Percentiles rank a stretch among this genome's conserved stretches.
Evolutionary conservation across 257 asterid species (phyloP).

Genomic region (Penstemon barbatus): DNA sequence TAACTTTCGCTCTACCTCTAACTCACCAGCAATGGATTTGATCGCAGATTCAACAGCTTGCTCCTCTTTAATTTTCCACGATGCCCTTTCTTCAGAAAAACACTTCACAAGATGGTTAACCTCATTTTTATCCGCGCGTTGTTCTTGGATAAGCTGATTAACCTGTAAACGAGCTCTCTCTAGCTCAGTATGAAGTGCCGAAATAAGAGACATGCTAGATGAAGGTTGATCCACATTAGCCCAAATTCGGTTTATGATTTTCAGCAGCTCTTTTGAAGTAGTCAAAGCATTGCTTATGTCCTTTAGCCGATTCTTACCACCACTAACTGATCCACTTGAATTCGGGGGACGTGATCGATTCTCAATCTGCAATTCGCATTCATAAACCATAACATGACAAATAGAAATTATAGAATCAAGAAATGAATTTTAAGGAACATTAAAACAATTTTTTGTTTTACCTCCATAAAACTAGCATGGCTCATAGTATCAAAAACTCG

Average conservation of each 20-base stretch:
- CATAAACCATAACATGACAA: background rate
- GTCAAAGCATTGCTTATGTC: conserved; percentile 83
- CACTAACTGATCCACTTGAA: conserved; percentile 52
- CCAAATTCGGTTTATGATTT: conserved; percentile 84
- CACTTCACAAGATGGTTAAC: conserved; percentile 66
- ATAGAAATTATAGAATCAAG: background rate
- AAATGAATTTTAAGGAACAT: background rate
- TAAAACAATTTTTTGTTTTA: conserved; percentile 22
- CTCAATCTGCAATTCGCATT: conserved; percentile 59
- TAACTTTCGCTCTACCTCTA: conserved; percentile 72
- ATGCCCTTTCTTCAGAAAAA: conserved; percentile 81
- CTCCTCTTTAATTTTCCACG: conserved; percentile 70
- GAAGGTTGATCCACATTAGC: conserved; percentile 77
- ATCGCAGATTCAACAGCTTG: conserved; percentile 65
- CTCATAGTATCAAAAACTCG: conserved; percentile 64
- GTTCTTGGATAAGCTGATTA: conserved; percentile 80
- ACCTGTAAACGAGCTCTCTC: conserved; percentile 91
- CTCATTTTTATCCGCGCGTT: conserved; percentile 56
- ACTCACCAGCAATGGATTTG: conserved; percentile 55
- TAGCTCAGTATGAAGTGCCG: conserved; percentile 92
- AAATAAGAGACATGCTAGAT: conserved; percentile 76
- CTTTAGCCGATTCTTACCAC: conserved; percentile 57
- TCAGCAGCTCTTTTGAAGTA: conserved; percentile 90
- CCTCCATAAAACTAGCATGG: conserved; percentile 89
- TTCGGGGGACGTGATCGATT: conserved; percentile 68